Percentiles rank a stretch among this genome's conserved stretches.
These are phyloP conservation scores for Talaromyces islandicus DNA, from an alignment of 2,329 filamentous ascomycete species.

Conservation along the genomic window DNA sequence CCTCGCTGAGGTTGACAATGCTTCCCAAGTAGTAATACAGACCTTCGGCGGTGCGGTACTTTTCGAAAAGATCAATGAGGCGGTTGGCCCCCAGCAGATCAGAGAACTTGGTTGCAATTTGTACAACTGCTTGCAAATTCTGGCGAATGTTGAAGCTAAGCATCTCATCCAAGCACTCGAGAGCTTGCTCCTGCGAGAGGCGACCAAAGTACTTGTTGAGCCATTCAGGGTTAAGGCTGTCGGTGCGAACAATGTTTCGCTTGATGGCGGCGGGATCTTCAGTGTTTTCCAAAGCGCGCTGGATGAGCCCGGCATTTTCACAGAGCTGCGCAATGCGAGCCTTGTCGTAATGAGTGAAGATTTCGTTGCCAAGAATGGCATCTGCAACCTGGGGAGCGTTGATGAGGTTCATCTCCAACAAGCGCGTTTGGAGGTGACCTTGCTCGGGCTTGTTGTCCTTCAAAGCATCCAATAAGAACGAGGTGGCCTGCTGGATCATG, in stretches of 20 bases:
- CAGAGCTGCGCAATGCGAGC: slow-evolving; percentile 81
- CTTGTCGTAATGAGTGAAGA: slow-evolving; percentile 97
- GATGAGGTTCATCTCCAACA: slow-evolving; percentile 96
- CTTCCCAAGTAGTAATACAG: slow-evolving; percentile 98
- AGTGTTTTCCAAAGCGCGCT: slow-evolving; percentile 88
- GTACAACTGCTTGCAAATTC: slow-evolving; percentile 89
- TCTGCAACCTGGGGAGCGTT: slow-evolving; percentile 97
- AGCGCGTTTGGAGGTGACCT: slow-evolving; percentile 83
- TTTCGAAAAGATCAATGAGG: slow-evolving; percentile 91
- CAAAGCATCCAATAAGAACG: slow-evolving; percentile 92
- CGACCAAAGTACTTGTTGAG: slow-evolving; percentile 87
- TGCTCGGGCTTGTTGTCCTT: slow-evolving; percentile 95
- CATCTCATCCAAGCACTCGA: slow-evolving; percentile 95
- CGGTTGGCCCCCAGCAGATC: slow-evolving; percentile 83
- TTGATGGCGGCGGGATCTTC: slow-evolving; percentile 87
- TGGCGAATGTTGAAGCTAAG: slow-evolving; percentile 93
- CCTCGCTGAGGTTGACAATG: slow-evolving; percentile 94
- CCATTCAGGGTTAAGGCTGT: slow-evolving; percentile 88
- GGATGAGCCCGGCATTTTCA: slow-evolving; percentile 81
- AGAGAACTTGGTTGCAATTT: slow-evolving; percentile 95
- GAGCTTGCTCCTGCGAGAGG: slow-evolving; percentile 87
- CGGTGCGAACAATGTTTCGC: slow-evolving; percentile 75
- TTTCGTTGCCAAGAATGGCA: slow-evolving; percentile 94
- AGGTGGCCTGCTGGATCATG: slow-evolving; percentile 95
- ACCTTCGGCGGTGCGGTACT: slow-evolving; percentile 94